Evolutionary conservation across 768 basidiomycete genomes (phyloP), one percentile per base, ranked within the genome.

Genomic region (Phlebiopsis gigantea): DNA sequence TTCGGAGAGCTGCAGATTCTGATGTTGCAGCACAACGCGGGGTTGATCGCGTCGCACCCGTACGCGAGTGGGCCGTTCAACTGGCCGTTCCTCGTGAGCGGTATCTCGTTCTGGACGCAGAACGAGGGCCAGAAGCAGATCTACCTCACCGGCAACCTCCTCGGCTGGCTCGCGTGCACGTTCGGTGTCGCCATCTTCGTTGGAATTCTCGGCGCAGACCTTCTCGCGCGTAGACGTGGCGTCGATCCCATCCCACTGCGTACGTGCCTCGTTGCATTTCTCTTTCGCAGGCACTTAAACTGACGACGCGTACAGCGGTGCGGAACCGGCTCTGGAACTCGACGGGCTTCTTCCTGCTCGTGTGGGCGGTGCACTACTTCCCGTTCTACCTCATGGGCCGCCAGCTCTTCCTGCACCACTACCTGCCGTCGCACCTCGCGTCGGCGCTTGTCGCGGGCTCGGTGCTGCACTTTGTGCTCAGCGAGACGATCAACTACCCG

Each of bases 1-100:
- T 98, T 95, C 65, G 82, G 77, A 26, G 96, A 99, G 70, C 76
- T 98, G 29, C 97, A 99, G 66, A 73, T 96, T 44, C 75, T 96
- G 55, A 98, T 98, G 96, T 73, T 98, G 62, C 93, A 97, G 68
- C 97, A 99, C 76, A 99, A 99, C 65, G 95, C 97, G n/a, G 97
- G 94, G 21, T 77, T 99, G 61, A 96, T 93, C 24, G 90, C 93
- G n/a, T 90, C 89, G 4, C 97, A 99, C 68, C 97, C 97, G 42
- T 99, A 99, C 69, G 94, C 97, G 3, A 91, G 90, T 57, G 79
- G 79, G n/a, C 94, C 97, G 5, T 87, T 98, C 72, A 94, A 96
- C 69, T 99, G 97, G 97, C 97, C 97, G 5, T 98, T 98, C 85
- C 81, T 94, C 39, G 73, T 98, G 26, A 92, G 79, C 60, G 97